Conservation (phyloP, 352 stramenopile species). For the Blastocystis sp. region DNA sequence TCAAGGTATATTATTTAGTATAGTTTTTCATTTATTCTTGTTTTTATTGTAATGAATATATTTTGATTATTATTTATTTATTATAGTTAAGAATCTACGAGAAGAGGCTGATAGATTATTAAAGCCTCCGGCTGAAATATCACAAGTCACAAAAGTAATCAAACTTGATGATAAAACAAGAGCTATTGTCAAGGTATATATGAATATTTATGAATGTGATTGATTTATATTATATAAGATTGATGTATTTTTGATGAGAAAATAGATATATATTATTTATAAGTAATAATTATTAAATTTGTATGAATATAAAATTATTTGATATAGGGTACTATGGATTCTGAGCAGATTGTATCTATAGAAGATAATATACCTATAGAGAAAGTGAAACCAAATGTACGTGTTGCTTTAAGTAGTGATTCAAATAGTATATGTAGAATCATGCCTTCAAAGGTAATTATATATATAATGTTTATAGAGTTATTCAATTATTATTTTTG, state of each 20-base stretch:
- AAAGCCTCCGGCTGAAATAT: conserved; percentile 88
- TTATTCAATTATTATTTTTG: conserved; percentile 56
- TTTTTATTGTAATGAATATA: no score
- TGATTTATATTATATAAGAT: neutral
- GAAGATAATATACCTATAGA: conserved; percentile 80
- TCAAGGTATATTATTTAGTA: conserved; percentile 55
- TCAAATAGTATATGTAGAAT: conserved; percentile 98
- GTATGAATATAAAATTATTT: neutral
- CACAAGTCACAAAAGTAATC: conserved; percentile 98
- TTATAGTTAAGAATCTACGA: conserved; percentile 83
- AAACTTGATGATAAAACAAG: conserved; percentile 68
- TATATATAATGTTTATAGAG: no score
- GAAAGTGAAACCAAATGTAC: conserved; percentile 90
- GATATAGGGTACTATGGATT: conserved; percentile 71
- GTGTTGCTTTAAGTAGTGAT: conserved; percentile 91
- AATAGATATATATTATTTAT: neutral
- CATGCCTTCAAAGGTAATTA: conserved; percentile 92
- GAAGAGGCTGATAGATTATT: conserved; percentile 94
- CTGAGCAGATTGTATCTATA: conserved; percentile 98
- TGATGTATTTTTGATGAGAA: neutral
- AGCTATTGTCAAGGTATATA: conserved; percentile 81
- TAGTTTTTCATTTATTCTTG: neutral
- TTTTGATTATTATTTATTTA: no score
- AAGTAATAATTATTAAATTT: conserved; percentile 6
- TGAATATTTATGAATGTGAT: neutral